These are phyloP conservation scores for Rosa hybrid DNA, from an alignment of 331 rosid species.

Conservation along the genomic window DNA sequence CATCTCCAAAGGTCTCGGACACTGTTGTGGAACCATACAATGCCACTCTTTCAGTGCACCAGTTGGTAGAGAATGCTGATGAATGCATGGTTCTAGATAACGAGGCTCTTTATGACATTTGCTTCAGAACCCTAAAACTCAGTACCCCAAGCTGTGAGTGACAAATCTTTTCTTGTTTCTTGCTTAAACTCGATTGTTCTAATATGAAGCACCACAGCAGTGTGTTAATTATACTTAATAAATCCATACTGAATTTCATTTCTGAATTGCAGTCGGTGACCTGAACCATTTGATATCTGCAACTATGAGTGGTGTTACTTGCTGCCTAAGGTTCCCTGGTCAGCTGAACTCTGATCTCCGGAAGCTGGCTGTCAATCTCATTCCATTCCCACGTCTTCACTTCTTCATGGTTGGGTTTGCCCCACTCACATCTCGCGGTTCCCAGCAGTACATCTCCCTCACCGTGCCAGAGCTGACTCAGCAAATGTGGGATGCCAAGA, in stretches of 20 bases:
- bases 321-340: conserved; percentile 86
- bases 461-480: conserved; percentile 87
- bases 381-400: conserved; percentile 89
- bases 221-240: not conserved
- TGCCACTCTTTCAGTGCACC: conserved; percentile 85
- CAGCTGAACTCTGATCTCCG: conserved; percentile 81
- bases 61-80: conserved; percentile 84
- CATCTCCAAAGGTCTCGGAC: conserved; percentile 90
- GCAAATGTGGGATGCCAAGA: conserved; percentile 91
- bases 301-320: conserved; percentile 88
- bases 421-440: conserved; percentile 88
- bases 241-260: not conserved
- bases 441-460: conserved; percentile 81
- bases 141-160: conserved; percentile 87
- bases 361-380: conserved; percentile 79
- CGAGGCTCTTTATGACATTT: conserved; percentile 84
- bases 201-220: not conserved
- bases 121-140: conserved; percentile 84
- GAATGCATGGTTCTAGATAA: conserved; percentile 92
- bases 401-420: conserved; percentile 93
- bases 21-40: conserved; percentile 90
- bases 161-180: not conserved
- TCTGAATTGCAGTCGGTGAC: conserved; percentile 62
- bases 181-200: not conserved
- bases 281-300: conserved; percentile 86